A percentile compares a stretch with the other conserved stretches of the same genome.
These are phyloP conservation scores for Psilocybe cubensis DNA, from an alignment of 768 basidiomycete genomes.

Conservation along the genomic window DNA sequence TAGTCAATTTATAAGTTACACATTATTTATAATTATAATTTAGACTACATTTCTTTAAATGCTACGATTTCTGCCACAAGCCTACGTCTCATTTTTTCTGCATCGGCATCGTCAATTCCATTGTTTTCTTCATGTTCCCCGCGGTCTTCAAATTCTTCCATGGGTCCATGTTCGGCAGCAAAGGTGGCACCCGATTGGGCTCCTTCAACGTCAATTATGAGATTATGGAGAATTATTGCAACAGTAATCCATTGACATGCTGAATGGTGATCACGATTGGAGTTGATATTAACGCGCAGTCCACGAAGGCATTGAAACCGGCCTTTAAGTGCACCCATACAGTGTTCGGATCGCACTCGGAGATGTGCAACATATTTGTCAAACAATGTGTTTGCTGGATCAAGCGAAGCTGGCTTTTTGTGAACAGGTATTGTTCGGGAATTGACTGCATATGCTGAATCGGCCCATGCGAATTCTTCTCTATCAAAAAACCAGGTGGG, in stretches of 20 bases:
- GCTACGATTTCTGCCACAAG: neutral
- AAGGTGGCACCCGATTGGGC: slow-evolving; percentile 15
- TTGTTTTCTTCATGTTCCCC: neutral
- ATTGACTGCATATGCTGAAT: slow-evolving; percentile 22
- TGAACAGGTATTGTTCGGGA: slow-evolving; percentile 24
- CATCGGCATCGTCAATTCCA: slow-evolving; percentile 2
- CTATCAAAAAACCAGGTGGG: slow-evolving; percentile 27
- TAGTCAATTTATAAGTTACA: too few relatives aligned
- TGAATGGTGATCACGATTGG: slow-evolving; percentile 26
- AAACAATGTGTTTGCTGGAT: slow-evolving; percentile 29
- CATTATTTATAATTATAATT: neutral
- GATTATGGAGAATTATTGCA: slow-evolving; percentile 38
- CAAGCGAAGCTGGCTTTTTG: slow-evolving; percentile 29
- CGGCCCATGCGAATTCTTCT: slow-evolving; percentile 29
- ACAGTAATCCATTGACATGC: slow-evolving; percentile 34
- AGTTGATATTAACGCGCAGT: slow-evolving; percentile 32
- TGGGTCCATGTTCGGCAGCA: neutral
- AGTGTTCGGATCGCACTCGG: slow-evolving; percentile 38
- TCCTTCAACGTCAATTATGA: slow-evolving; percentile 37
- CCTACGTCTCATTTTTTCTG: neutral
- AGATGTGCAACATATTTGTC: slow-evolving; percentile 29
- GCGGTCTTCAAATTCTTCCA: too few relatives aligned
- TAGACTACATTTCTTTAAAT: neutral
- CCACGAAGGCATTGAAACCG: slow-evolving; percentile 35
- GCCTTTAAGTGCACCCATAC: slow-evolving; percentile 38